Base-by-base conservation (phyloP, 2,329 filamentous ascomycete species). In the Fusarium paranaense region DNA sequence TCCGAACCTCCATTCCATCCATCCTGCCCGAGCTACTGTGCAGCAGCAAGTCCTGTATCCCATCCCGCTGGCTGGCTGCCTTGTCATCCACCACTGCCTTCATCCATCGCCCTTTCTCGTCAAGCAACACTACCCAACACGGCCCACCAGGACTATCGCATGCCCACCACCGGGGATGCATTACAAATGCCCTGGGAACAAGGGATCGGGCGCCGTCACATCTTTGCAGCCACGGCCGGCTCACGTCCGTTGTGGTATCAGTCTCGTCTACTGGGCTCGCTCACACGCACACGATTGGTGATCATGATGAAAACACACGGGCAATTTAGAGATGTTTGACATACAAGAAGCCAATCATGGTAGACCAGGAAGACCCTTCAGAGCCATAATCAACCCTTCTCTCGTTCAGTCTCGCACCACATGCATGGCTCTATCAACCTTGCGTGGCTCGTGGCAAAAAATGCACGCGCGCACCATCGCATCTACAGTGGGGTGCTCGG, bases 171-270 rank as follows among this genome's bases (percentile, higher is more conserved):
- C 35, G 63, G 64, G 35, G 66, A 50, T 62, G 59, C 64, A 74
- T 74, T 73, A 77, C 75, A 66, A 76, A 77, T 70, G 65, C 61
- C 35, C 57, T 64, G 50, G 62, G 66, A 20, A 56, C 54, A 58
- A 66, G 52, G 64, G 62, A 64, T 61, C 61, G 56, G 22, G 69
- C 50, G 64, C 64, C 74, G 52, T 73, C 66, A 64, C 47, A 37
- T 64, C 42, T 35, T 32, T 64, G 30, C 32, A 52, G 42, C 52
- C 64, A 40, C 22, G 47, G 27, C 20, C 22, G 42, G 14, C 66
- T 59, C 66, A 32, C 62, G 61, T 62, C 57, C 52, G 30, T 27
- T 38, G 45, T 22, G 33, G 22, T 33, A 54, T 54, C 47, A 63
- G n/a, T 62, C 56, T 62, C 35, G 52, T 33, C 62, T 27, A 45